Evolutionary conservation across 2,329 filamentous ascomycete species (phyloP), one percentile per base, ranked within the genome.

Genomic region (Clarireedia hainanense): DNA sequence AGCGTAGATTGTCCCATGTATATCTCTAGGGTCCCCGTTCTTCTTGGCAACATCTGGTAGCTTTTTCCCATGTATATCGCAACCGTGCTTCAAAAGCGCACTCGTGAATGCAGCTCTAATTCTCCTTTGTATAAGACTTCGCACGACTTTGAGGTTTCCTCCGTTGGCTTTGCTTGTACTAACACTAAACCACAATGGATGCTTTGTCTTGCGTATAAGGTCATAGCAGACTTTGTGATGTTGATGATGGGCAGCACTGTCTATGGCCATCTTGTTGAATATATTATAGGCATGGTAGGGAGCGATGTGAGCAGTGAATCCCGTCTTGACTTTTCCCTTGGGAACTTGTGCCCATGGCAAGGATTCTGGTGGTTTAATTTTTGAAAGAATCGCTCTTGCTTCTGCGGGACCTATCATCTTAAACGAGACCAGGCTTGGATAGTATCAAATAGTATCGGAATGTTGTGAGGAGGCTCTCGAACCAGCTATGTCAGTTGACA

Each of bases 111-210:
- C 77, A 30, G 68, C 60, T 45, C 73, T 69, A 27, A 75, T 61
- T 63, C 75, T 73, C 57, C 75, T 71, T 24, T 67, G 67, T 24
- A 68, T 68, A 67, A 72, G 74, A 12, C 72, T 74, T 20, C 80
- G 71, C n/a, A 81, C 71, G 23, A 75, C 73, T 6, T 69, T 68
- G 55, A 75, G 77, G 23, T 56, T 52, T 67, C 65, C 3, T 60
- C 53, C 64, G 66, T 52, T 58, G 63, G 58, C 52, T 68, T 59
- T 48, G 43, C 57, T 56, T 67, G 51, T 56, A 72, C 63, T 5
- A 76, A 71, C 15, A 68, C 66, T 74, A 75, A 50, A 79, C 73
- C 78, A 78, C 17, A 83, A 69, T 36, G 64, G 68, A 69, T 62
- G 72, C 68, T 9, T 64, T 43, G 60, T n/a, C 30, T 57, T 48